phyloP scores from a whole-genome alignment of 371 early-diverging fungal species.

The Apophysomyces elegans region DNA sequence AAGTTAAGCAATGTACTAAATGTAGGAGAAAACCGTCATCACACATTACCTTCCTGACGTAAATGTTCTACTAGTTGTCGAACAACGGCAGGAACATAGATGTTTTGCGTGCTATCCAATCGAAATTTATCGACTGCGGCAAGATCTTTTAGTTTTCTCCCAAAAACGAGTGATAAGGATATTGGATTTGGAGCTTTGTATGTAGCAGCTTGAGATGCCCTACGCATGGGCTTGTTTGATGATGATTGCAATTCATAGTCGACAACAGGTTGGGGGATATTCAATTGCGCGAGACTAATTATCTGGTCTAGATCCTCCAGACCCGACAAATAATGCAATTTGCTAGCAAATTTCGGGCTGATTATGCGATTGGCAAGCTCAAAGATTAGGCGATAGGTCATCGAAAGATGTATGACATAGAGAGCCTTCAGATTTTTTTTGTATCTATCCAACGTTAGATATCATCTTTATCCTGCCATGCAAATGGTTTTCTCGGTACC shows the following conservation, averaged over 20 bases:
- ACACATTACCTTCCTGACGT: conserved; percentile 30
- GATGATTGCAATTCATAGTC: conserved; percentile 46
- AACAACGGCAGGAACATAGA: conserved; percentile 41
- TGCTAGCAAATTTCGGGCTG: conserved; percentile 85
- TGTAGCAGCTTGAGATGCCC: conserved; percentile 4
- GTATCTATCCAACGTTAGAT: conserved; percentile 52
- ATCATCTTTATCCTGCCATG: not conserved
- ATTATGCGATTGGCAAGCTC: conserved; percentile 27
- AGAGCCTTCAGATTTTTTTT: conserved; percentile 85
- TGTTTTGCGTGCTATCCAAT: not conserved
- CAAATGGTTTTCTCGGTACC: conserved; percentile 34
- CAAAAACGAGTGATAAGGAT: conserved; percentile 38
- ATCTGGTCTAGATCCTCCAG: conserved; percentile 63
- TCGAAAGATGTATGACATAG: conserved; percentile 75
- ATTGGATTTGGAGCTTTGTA: not conserved
- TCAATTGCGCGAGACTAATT: conserved; percentile 71
- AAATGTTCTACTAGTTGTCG: conserved; percentile 38
- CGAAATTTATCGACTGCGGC: conserved; percentile 16
- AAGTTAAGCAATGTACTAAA: too few relatives aligned
- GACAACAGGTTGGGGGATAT: conserved; percentile 73
- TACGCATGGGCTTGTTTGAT: conserved; percentile 7
- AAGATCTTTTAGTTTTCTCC: conserved; percentile 37
- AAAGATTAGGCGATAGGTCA: conserved; percentile 18
- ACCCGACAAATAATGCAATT: conserved; percentile 75
- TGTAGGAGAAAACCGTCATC: not conserved